phyloP scores from a whole-genome alignment of 2,329 filamentous ascomycete genomes.

The Colletotrichum truncatum region DNA sequence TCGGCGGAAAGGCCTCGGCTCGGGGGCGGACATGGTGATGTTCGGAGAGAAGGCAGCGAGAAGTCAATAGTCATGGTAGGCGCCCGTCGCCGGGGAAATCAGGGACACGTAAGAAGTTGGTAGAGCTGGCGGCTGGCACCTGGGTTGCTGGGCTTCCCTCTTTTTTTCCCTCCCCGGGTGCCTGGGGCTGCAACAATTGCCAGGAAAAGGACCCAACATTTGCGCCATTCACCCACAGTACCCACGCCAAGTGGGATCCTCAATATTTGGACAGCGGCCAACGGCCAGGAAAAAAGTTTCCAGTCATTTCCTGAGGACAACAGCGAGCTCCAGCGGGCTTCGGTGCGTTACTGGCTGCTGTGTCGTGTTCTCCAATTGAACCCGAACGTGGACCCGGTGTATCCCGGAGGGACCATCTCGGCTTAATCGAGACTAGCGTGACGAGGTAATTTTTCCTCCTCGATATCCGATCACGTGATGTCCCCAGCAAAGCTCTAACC shows the following conservation, averaged over 20 bases:
- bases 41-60: neutral
- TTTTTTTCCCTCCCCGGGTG: constrained; percentile 1
- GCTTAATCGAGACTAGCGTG: constrained; percentile 20
- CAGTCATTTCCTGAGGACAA: constrained; percentile 9
- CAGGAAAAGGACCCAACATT: constrained; percentile 21
- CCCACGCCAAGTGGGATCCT: constrained; percentile 21
- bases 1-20: constrained; percentile 14
- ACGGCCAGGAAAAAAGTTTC: constrained; percentile 16
- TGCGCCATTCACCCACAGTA: constrained; percentile 17
- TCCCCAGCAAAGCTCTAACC: constrained; percentile 51
- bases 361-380: constrained; percentile 20
- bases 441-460: constrained; percentile 30
- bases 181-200: constrained; percentile 4
- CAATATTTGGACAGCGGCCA: neutral
- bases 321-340: too few species aligned
- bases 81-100: constrained; percentile 2
- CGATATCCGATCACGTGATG: constrained; percentile 45
- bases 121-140: neutral
- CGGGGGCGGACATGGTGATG: constrained; percentile 11
- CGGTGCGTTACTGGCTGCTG: neutral
- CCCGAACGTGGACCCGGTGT: constrained; percentile 28
- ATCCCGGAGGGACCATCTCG: constrained; percentile 21
- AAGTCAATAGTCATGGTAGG: neutral
- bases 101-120: constrained; percentile 2
- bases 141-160: neutral